phyloP scores from a whole-genome alignment of 768 basidiomycete genomes.

The Amanita exitialis region DNA sequence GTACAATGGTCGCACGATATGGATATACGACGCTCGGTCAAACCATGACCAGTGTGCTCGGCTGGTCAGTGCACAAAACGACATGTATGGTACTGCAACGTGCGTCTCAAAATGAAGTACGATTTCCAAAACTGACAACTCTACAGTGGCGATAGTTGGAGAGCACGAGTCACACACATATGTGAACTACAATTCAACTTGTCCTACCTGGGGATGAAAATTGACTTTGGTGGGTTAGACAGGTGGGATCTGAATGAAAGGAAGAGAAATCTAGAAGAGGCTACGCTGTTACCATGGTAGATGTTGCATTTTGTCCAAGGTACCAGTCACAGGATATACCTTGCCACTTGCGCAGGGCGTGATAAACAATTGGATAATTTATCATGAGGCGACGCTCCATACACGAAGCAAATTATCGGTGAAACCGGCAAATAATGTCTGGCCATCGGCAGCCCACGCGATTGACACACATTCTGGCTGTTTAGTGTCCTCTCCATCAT shows the following conservation, averaged over 20 bases:
- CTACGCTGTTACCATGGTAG: neutral
- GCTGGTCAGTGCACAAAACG: conserved; percentile 50
- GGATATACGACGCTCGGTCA: conserved; percentile 67
- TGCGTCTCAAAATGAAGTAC: conserved; percentile 21
- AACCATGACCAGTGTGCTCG: conserved; percentile 59
- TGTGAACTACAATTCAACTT: conserved; percentile 66
- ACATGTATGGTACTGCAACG: conserved; percentile 73
- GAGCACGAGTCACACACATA: conserved; percentile 58
- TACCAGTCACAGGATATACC: neutral
- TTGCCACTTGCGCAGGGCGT: neutral
- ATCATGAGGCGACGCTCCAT: conserved; percentile 73
- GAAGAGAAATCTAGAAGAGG: conserved; percentile 39
- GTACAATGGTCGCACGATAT: conserved; percentile 56
- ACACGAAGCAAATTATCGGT: conserved; percentile 91
- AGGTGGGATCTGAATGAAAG: conserved; percentile 62
- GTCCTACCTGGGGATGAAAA: conserved; percentile 46
- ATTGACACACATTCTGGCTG: conserved; percentile 93
- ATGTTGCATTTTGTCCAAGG: neutral
- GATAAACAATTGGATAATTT: conserved; percentile 13
- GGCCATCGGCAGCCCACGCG: conserved; percentile 97
- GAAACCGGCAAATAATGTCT: conserved; percentile 95
- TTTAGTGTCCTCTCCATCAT: conserved; percentile 58
- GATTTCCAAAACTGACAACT: conserved; percentile 4
- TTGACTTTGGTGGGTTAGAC: conserved; percentile 71
- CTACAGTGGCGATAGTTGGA: conserved; percentile 73